phyloP scores from a whole-genome alignment of 495 filamentous ascomycete genomes.

The Podospora tetraspora region DNA sequence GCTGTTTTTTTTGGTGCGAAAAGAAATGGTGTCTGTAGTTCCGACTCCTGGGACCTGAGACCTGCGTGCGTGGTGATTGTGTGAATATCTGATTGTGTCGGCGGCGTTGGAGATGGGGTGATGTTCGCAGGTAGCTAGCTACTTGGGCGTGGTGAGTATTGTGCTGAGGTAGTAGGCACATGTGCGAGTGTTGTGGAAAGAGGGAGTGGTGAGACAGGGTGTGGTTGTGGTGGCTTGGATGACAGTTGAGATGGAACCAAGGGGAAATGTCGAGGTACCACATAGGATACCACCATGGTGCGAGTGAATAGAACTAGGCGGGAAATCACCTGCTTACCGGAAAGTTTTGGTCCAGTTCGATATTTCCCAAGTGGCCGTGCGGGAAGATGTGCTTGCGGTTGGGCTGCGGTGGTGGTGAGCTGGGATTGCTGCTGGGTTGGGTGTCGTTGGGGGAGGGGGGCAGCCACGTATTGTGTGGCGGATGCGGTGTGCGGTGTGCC shows the following conservation, averaged over 20 bases:
- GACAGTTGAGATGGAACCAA: no score
- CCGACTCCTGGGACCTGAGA: background rate
- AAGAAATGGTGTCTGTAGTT: background rate
- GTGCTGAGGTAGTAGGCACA: no score
- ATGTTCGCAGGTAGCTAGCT: background rate
- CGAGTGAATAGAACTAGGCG: background rate
- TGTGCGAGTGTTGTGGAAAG: background rate
- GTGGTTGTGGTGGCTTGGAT: background rate
- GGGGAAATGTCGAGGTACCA: no score
- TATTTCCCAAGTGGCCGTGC: background rate
- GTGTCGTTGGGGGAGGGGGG: background rate
- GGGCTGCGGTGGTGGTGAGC: background rate
- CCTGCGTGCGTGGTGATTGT: background rate
- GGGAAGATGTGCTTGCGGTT: background rate
- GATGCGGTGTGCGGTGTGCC: constrained; percentile 8
- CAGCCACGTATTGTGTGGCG: background rate
- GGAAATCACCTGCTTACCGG: background rate
- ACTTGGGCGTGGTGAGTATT: background rate
- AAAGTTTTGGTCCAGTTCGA: background rate
- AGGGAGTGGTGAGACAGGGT: background rate
- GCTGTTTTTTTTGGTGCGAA: background rate
- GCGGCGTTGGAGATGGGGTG: background rate
- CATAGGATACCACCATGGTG: background rate
- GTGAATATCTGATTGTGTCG: background rate
- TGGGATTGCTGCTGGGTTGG: background rate